phyloP scores from a whole-genome alignment of 345 rosid species.

The Nephelium lappaceum region DNA sequence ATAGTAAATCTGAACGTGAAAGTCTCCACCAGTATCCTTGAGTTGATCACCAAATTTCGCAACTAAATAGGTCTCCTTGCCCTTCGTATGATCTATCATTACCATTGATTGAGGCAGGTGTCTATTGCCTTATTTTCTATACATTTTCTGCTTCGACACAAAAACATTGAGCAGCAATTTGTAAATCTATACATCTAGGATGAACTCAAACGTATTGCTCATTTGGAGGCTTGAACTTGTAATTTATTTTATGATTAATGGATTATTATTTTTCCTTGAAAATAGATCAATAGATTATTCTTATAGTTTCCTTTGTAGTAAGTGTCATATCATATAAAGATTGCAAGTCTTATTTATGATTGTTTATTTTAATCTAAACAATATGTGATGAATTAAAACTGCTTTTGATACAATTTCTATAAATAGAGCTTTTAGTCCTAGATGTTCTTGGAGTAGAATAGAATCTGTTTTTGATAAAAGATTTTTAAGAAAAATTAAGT shows the following conservation, averaged over 20 bases:
- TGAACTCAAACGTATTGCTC: neutral
- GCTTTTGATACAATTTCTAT: too few relatives aligned
- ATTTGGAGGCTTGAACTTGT: neutral
- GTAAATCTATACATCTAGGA: neutral
- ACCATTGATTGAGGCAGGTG: neutral
- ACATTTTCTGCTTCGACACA: neutral
- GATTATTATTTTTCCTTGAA: too few relatives aligned
- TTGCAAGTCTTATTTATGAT: too few relatives aligned
- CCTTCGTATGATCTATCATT: neutral
- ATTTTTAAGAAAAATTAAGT: too few relatives aligned
- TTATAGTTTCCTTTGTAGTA: too few relatives aligned
- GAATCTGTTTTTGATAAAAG: too few relatives aligned
- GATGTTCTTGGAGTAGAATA: too few relatives aligned
- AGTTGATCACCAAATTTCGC: neutral
- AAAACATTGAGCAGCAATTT: neutral
- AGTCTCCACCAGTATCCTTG: neutral
- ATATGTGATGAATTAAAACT: too few relatives aligned
- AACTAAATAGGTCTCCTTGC: neutral
- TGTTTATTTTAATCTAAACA: too few relatives aligned
- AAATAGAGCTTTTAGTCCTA: too few relatives aligned
- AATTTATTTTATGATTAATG: neutral
- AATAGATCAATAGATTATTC: too few relatives aligned
- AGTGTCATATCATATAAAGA: too few relatives aligned
- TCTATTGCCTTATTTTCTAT: neutral
- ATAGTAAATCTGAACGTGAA: slow-evolving; percentile 16